phyloP scores from a whole-genome alignment of 306 rosid genomes.

The Ziziphus jujuba region DNA sequence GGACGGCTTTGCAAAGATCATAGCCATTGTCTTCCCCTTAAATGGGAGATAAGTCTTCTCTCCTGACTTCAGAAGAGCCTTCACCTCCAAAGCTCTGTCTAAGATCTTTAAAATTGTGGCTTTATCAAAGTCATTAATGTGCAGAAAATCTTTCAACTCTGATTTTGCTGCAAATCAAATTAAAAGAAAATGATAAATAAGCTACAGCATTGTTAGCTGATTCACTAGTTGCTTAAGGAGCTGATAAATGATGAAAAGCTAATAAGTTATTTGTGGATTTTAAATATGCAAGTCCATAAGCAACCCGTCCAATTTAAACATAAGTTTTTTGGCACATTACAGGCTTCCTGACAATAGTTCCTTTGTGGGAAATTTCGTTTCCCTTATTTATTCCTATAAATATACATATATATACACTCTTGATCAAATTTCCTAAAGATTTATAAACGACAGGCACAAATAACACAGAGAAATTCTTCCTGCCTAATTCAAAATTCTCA shows the following conservation, averaged over 20 bases:
- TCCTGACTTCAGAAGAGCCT: slow-evolving; percentile 79
- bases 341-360: too few species aligned
- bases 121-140: slow-evolving; percentile 76
- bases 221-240: not conserved
- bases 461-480: too few species aligned
- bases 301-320: not conserved
- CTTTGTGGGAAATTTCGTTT: too few species aligned
- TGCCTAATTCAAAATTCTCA: too few species aligned
- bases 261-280: not conserved
- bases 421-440: too few species aligned
- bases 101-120: slow-evolving; percentile 72
- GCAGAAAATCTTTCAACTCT: slow-evolving; percentile 72
- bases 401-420: too few species aligned
- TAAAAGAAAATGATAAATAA: not conserved
- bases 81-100: slow-evolving; percentile 78
- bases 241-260: not conserved
- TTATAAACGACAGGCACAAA: too few species aligned
- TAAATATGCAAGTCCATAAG: not conserved
- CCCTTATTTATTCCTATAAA: too few species aligned
- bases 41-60: slow-evolving; percentile 78
- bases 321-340: too few species aligned
- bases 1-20: slow-evolving; percentile 96
- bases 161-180: slow-evolving; percentile 41
- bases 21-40: slow-evolving; percentile 90
- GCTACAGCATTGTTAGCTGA: not conserved